Conservation (phyloP, 352 stramenopile genomes). For the Peronospora destructor region DNA sequence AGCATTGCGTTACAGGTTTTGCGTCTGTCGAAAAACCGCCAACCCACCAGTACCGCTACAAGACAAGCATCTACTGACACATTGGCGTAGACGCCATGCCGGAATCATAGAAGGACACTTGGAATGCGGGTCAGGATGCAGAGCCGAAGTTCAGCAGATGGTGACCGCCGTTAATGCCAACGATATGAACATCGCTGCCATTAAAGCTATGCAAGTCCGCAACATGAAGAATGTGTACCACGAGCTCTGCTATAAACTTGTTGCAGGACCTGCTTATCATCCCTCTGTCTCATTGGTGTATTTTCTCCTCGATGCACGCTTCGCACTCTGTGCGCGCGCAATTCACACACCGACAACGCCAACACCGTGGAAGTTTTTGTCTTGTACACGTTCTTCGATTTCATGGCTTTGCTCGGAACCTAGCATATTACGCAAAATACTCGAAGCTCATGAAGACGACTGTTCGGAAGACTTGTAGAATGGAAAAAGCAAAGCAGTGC, state of each 20-base stretch:
- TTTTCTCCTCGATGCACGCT: conserved; percentile 53
- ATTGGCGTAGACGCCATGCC: conserved; percentile 10
- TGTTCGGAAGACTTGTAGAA: conserved; percentile 19
- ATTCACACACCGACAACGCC: conserved; percentile 76
- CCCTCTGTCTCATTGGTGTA: conserved; percentile 57
- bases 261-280: conserved; percentile 68
- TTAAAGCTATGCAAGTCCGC: conserved; percentile 51
- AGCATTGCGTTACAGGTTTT: too few species aligned
- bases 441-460: conserved; percentile 41
- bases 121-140: conserved; percentile 2
- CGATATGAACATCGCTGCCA: conserved; percentile 39
- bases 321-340: conserved; percentile 59
- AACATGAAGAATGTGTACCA: conserved; percentile 29
- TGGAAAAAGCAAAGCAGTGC: neutral
- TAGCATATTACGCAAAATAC: conserved; percentile 60
- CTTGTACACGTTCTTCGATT: conserved; percentile 56
- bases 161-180: conserved; percentile 14
- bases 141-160: conserved; percentile 4
- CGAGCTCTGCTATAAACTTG: conserved; percentile 65
- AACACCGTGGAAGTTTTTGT: conserved; percentile 70
- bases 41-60: too few species aligned
- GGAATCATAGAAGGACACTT: conserved; percentile 12
- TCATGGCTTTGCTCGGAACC: conserved; percentile 54
- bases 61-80: neutral
- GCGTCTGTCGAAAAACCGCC: too few species aligned